Conservation (phyloP, 345 rosid genomes). For the Populus nigra region DNA sequence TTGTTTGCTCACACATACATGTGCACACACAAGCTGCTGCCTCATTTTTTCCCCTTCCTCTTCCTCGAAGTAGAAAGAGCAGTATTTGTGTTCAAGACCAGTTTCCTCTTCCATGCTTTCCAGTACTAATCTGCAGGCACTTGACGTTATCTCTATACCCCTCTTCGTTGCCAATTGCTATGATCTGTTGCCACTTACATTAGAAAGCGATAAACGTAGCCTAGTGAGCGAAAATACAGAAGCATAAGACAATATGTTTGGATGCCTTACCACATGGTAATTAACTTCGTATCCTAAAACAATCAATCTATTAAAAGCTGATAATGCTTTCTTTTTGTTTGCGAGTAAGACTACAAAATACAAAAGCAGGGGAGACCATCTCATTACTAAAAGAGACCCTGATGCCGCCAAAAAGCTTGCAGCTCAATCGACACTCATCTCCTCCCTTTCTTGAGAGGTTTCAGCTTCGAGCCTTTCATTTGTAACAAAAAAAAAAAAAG, state of each 20-base stretch:
- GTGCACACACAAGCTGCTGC: background rate
- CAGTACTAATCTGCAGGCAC: too few species aligned
- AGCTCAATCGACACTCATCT: too few species aligned
- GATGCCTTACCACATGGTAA: background rate
- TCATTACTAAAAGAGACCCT: slow-evolving; percentile 35
- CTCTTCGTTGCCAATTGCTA: background rate
- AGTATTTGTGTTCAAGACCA: background rate
- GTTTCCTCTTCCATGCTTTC: background rate
- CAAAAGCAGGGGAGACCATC: slow-evolving; percentile 37
- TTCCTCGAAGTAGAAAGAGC: background rate
- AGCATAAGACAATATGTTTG: too few species aligned
- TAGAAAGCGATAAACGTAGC: background rate
- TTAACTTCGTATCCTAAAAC: slow-evolving; percentile 6
- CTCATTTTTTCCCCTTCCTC: background rate
- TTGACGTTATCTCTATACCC: background rate
- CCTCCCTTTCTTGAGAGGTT: too few species aligned
- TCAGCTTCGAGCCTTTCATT: too few species aligned
- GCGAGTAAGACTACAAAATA: slow-evolving; percentile 1
- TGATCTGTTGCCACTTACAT: background rate
- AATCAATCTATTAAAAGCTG: background rate
- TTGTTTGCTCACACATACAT: background rate
- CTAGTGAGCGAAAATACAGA: background rate
- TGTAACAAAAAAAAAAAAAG: too few species aligned
- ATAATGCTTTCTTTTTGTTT: slow-evolving; percentile 14
- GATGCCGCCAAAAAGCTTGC: background rate